These are phyloP conservation scores for Phytophthora fragariae DNA, from an alignment of 352 stramenopile genomes.

Conservation along the genomic window DNA sequence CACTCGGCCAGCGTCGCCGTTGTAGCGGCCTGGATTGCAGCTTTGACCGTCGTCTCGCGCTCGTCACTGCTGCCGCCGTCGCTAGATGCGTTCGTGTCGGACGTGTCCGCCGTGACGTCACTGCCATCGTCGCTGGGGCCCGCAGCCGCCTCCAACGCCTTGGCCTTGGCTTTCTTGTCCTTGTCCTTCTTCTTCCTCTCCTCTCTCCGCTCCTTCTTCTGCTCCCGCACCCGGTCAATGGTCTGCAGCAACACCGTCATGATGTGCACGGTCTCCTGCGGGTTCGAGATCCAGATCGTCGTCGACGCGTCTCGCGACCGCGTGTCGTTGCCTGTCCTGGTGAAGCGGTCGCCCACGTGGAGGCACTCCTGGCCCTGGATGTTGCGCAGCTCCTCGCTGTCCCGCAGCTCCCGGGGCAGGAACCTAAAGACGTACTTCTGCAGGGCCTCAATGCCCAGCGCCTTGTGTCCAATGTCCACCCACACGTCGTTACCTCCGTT, in stretches of 20 bases:
- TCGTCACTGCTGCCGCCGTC: slow-evolving; percentile 43
- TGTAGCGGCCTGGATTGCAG: slow-evolving; percentile 72
- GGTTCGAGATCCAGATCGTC: slow-evolving; percentile 96
- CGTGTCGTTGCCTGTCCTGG: slow-evolving; percentile 93
- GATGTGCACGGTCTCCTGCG: slow-evolving; percentile 95
- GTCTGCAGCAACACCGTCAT: slow-evolving; percentile 92
- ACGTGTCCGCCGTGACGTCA: slow-evolving; percentile 28
- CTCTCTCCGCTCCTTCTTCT: slow-evolving; percentile 43
- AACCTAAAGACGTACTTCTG: slow-evolving; percentile 87
- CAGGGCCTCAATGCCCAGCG: slow-evolving; percentile 93
- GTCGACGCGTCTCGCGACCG: slow-evolving; percentile 91
- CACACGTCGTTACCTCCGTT: slow-evolving; percentile 97
- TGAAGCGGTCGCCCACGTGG: slow-evolving; percentile 96
- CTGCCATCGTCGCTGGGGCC: slow-evolving; percentile 32
- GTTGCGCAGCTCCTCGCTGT: slow-evolving; percentile 66
- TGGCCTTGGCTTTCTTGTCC: slow-evolving; percentile 30
- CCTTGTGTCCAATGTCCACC: slow-evolving; percentile 98
- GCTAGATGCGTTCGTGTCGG: slow-evolving; percentile 26
- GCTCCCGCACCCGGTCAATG: slow-evolving; percentile 53
- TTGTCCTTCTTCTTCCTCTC: slow-evolving; percentile 28
- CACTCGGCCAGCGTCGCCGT: slow-evolving; percentile 35
- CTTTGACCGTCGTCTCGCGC: slow-evolving; percentile 62
- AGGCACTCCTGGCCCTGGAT: slow-evolving; percentile 91
- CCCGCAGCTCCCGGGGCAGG: slow-evolving; percentile 73
- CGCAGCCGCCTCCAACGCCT: slow-evolving; percentile 22